These are phyloP conservation scores for Karstenula rhodostoma DNA, from an alignment of 2,329 filamentous ascomycete species.

Conservation along the genomic window DNA sequence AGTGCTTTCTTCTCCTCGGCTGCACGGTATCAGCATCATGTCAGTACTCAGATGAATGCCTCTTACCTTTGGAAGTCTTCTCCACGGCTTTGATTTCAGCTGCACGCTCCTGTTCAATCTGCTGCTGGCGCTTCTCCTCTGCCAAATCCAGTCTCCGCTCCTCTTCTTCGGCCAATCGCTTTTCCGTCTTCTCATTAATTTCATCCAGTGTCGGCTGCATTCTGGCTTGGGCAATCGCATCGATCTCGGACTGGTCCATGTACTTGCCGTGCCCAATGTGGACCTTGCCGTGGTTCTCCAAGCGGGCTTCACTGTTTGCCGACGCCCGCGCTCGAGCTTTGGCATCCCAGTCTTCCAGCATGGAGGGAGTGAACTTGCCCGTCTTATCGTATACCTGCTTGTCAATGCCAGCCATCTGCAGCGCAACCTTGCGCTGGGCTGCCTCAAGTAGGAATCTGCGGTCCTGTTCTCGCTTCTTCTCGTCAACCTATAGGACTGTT, in stretches of 20 bases:
- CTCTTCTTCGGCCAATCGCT: constrained; percentile 71
- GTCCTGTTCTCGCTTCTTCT: constrained; percentile 77
- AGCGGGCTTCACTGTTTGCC: constrained; percentile 68
- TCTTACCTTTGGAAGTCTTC: constrained; percentile 65
- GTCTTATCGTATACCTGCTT: constrained; percentile 79
- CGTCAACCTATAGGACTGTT: constrained; percentile 61
- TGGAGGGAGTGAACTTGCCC: constrained; percentile 73
- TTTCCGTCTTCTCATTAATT: constrained; percentile 80
- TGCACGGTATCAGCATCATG: constrained; percentile 46
- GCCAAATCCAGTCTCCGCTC: constrained; percentile 71
- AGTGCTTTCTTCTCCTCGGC: constrained; percentile 62
- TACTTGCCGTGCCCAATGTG: constrained; percentile 83
- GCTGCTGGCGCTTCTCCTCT: constrained; percentile 67
- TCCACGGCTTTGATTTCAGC: constrained; percentile 56
- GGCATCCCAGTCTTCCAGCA: constrained; percentile 79
- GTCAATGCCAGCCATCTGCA: constrained; percentile 80
- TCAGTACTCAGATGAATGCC: neutral
- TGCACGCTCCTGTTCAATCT: constrained; percentile 61
- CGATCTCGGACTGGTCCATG: constrained; percentile 78
- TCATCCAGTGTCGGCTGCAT: constrained; percentile 87
- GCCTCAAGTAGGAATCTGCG: constrained; percentile 77
- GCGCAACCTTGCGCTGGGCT: constrained; percentile 86
- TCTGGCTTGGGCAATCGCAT: constrained; percentile 77
- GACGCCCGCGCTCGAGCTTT: constrained; percentile 76
- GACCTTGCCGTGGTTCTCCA: constrained; percentile 64